Evolutionary conservation across 2,329 filamentous ascomycete species (phyloP).

Genomic region (Aspergillus glaucus): DNA sequence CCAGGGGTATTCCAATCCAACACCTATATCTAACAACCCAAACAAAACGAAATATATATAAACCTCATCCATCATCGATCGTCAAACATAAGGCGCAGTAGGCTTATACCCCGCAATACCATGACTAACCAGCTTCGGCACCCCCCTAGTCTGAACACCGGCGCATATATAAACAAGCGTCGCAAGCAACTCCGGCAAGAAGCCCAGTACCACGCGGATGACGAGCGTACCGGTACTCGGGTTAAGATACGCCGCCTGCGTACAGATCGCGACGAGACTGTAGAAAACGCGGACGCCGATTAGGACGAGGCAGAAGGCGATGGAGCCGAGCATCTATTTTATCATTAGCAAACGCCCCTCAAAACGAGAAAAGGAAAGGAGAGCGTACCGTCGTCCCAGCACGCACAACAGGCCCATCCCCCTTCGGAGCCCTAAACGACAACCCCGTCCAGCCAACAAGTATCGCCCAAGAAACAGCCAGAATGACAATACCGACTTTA

Average conservation of each 20-base stretch:
- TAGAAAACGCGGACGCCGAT: conserved; percentile 21
- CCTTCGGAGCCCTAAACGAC: conserved; percentile 3
- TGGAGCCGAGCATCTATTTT: conserved; percentile 8
- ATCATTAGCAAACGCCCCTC: background rate
- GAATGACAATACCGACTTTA: conserved; percentile 11
- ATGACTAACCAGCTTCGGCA: background rate
- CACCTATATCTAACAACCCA: too few species aligned
- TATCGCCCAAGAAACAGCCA: conserved; percentile 7
- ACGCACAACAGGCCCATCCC: background rate
- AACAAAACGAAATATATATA: too few species aligned
- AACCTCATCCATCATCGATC: too few species aligned
- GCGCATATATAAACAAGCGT: conserved; percentile 12
- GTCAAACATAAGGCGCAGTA: too few species aligned
- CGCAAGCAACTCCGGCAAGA: conserved; percentile 20
- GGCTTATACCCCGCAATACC: too few species aligned
- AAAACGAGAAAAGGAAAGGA: background rate
- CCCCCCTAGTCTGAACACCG: conserved; percentile 15
- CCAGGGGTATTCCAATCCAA: too few species aligned
- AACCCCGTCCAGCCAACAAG: conserved; percentile 6
- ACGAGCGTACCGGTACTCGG: conserved; percentile 13
- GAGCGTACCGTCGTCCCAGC: background rate
- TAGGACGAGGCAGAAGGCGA: conserved; percentile 12
- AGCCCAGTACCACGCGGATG: conserved; percentile 18
- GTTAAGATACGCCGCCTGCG: conserved; percentile 14
- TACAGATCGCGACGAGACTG: conserved; percentile 15